Evolutionary conservation across 116 monocot genomes (phyloP), one percentile per base, ranked within the genome.

Genomic region (Trichopus zeylanicus): DNA sequence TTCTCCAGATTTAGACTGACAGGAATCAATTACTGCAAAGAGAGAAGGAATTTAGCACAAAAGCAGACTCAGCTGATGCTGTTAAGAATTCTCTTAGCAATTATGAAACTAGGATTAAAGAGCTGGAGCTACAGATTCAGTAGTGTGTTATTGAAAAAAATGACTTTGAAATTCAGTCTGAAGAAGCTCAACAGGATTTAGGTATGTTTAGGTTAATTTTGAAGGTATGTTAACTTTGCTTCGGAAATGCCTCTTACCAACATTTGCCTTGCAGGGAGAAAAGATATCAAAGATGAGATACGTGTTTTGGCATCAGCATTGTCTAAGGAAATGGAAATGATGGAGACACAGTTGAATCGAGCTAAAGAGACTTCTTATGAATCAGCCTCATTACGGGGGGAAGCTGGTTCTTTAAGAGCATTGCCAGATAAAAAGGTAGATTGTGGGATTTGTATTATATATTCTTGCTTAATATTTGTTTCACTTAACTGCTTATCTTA

Each of bases 251-350:
- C 21, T 33, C 53, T 21, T 39, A 60, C 66, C 27, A 6, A 4
- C 25, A 20, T 32, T 60, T 1, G n/a, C 60, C 8, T 77, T 81
- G 48, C 67, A 95, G 95, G 81, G 31, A 86, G 82, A 71, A 87
- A 95, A 42, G 95, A 95, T 53, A 76, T 90, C 55, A 95, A 90
- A 55, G 75, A 95, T 65, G 95, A 95, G 63, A 90, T 95, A 60
- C 64, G 56, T 66, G 87, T 86, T 31, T 84, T 95, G 87, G 87
- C 84, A 24, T 78, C 83, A 34, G 84, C 90, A 56, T 70, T 95
- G 34, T 72, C 78, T 55, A 84, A 71, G 53, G 95, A 95, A 78
- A 81, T 90, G 76, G 84, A 87, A 55, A 81, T 95, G 87, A 78
- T 90, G 84, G 90, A 87, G 55, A 65, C 78, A 62, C 95, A 90